Evolutionary conservation across 225 moss, liverwort and hornwort genomes (phyloP).

Genomic region (Marchantia paleacea): DNA sequence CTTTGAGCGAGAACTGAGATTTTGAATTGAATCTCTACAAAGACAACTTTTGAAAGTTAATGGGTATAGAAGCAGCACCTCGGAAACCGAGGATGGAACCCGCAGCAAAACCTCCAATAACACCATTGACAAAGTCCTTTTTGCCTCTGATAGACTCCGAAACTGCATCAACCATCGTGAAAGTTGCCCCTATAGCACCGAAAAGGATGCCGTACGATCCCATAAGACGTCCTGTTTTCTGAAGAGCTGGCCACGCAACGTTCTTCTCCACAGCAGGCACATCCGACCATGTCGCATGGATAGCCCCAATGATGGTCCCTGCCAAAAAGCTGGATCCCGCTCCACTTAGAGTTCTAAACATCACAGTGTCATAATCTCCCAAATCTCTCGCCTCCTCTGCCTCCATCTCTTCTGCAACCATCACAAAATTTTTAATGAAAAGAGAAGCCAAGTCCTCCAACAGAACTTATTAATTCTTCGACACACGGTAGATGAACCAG

Average conservation of each 20-base stretch:
- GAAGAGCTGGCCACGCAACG: slow-evolving; percentile 64
- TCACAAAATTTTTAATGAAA: not conserved
- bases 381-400: slow-evolving; percentile 52
- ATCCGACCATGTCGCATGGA: slow-evolving; percentile 85
- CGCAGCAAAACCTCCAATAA: slow-evolving; percentile 78
- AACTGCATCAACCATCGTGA: slow-evolving; percentile 69
- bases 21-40: not conserved
- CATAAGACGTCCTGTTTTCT: slow-evolving; percentile 69
- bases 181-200: slow-evolving; percentile 76
- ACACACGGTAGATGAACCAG: no score
- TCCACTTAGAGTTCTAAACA: slow-evolving; percentile 70
- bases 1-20: not conserved
- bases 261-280: slow-evolving; percentile 84
- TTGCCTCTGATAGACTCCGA: slow-evolving; percentile 66
- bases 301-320: slow-evolving; percentile 66
- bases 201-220: slow-evolving; percentile 74
- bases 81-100: slow-evolving; percentile 70
- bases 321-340: slow-evolving; percentile 66
- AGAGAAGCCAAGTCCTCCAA: not conserved
- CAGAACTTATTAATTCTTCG: not conserved
- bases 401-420: slow-evolving; percentile 41
- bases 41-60: not conserved
- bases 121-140: slow-evolving; percentile 73
- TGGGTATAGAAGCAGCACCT: slow-evolving; percentile 33
- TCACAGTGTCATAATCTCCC: slow-evolving; percentile 70